These are phyloP conservation scores for Phytophthora ramorum DNA, from an alignment of 352 stramenopile genomes.

Conservation along the genomic window DNA sequence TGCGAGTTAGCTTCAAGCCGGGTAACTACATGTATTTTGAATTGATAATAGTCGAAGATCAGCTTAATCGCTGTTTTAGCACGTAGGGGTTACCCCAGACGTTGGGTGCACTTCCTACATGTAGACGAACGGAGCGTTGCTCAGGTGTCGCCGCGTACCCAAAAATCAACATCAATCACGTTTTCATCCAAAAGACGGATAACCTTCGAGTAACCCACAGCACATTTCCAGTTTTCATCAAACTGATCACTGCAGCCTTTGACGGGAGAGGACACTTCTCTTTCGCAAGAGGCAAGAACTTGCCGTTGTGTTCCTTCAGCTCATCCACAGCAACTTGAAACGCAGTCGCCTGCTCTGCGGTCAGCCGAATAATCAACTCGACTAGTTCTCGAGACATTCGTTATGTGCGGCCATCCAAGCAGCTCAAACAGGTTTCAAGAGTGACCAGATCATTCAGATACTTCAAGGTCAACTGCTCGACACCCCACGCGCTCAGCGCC, in stretches of 20 bases:
- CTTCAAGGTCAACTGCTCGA: not conserved
- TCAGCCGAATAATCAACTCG: not conserved
- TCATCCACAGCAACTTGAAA: not conserved
- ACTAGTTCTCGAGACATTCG: conserved; percentile 7
- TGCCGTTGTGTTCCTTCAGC: not conserved
- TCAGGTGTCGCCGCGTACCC: conserved; percentile 3
- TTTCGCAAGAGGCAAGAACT: conserved; percentile 1
- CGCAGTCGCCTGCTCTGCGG: not conserved
- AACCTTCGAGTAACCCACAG: not conserved
- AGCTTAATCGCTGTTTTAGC: too few relatives aligned
- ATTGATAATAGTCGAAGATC: not conserved
- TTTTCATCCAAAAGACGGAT: not conserved
- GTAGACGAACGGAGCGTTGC: not conserved
- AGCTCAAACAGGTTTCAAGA: not conserved
- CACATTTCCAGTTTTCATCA: conserved; percentile 1
- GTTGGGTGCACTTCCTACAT: too few relatives aligned
- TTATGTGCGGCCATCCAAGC: not conserved
- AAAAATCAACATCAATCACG: conserved; percentile 5
- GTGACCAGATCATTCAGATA: not conserved
- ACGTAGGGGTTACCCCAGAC: too few relatives aligned
- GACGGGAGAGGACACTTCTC: conserved; percentile 7
- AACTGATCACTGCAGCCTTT: conserved; percentile 6
- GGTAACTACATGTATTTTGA: not conserved
- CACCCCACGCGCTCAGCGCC: not conserved
- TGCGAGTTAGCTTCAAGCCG: not conserved